Evolutionary conservation across 1,284 basidiomycete species (phyloP), one percentile per base, ranked within the genome.

Genomic region (Heterobasidion parviporum): DNA sequence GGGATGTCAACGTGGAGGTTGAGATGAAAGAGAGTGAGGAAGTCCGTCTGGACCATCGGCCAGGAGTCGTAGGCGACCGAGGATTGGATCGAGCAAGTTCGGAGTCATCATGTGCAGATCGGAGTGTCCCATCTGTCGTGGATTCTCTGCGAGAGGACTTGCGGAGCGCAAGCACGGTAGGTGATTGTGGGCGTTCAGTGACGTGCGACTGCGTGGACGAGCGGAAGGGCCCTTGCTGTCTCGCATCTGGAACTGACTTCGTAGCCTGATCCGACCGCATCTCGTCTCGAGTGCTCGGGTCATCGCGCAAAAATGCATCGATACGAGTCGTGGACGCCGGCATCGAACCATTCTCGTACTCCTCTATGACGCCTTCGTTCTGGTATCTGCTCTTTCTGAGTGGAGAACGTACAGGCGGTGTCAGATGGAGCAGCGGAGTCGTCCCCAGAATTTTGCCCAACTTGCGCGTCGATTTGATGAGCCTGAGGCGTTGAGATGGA

Each of bases 391-490:
- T 44, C 44, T 36, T 47, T 35, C 10, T 16, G 16, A 43, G 14
- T 10, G 44, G 12, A 20, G 20, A 8, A 1, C 55, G 33, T 10
- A 53, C 57, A 8, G 58, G 32, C 1, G 36, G 34, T 15, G 57
- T 54, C 34, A 56, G 46, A 16, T 49, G 51, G 45, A 52, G 46
- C 16, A 55, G 33, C 9, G 59, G 59, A 10, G 54, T 60, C 15
- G 57, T 59, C 14, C 59, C 59, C 15, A 60, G 41, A 46, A 60
- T 34, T n/a, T 60, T 60, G 10, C 55, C 41, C 26, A 60, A 46
- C 38, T 60, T 60, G 51, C 59, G 59, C 8, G 56, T 57, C 35
- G 59, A 60, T 45, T 50, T 60, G n/a, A 60, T 14, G 6, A 60
- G 50, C 14, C 50, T 59, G 35, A 53, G 52, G 14, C 59, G 59